Evolutionary conservation across 139 green algal species (phyloP).

Genomic region (Deuterostichococcus epilithicus): DNA sequence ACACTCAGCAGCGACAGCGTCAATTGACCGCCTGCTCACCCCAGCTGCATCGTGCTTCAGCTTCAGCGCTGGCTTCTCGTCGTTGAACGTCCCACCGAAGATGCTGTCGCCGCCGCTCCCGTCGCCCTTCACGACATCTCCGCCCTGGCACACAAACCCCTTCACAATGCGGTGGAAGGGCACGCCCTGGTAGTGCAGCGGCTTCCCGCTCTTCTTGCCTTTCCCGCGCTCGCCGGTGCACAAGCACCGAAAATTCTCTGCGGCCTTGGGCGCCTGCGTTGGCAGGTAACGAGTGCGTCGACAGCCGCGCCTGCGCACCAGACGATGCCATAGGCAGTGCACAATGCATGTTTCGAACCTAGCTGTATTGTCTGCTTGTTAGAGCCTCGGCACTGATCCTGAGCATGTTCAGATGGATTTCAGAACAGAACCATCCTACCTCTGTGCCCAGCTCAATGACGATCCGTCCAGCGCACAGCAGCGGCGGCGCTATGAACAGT

Average conservation of each 20-base stretch:
- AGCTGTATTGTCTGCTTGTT: not conserved
- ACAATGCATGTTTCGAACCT: constrained; percentile 6
- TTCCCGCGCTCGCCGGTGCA: constrained; percentile 72
- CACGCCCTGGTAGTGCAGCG: constrained; percentile 67
- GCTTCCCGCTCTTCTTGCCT: constrained; percentile 71
- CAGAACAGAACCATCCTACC: too few relatives aligned
- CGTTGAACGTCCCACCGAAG: constrained; percentile 75
- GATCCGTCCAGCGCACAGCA: constrained; percentile 28
- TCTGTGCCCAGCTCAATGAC: constrained; percentile 35
- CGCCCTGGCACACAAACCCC: constrained; percentile 73
- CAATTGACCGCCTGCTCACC: constrained; percentile 8
- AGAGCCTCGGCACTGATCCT: not conserved
- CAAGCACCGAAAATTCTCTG: constrained; percentile 67
- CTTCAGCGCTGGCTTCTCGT: constrained; percentile 74
- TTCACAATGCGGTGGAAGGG: constrained; percentile 71
- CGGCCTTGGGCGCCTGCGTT: constrained; percentile 45
- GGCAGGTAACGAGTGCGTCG: not conserved
- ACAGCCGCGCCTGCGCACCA: not conserved
- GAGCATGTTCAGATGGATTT: not conserved
- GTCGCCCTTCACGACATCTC: constrained; percentile 71
- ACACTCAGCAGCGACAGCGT: too few relatives aligned
- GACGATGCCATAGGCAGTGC: not conserved
- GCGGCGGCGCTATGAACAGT: constrained; percentile 7
- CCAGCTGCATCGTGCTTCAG: constrained; percentile 67
- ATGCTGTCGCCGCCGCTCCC: constrained; percentile 79